A percentile compares a stretch with the other conserved stretches of the same genome.
Evolutionary conservation across 345 rosid genomes (phyloP).

Genomic region (Gossypium stocksii): DNA sequence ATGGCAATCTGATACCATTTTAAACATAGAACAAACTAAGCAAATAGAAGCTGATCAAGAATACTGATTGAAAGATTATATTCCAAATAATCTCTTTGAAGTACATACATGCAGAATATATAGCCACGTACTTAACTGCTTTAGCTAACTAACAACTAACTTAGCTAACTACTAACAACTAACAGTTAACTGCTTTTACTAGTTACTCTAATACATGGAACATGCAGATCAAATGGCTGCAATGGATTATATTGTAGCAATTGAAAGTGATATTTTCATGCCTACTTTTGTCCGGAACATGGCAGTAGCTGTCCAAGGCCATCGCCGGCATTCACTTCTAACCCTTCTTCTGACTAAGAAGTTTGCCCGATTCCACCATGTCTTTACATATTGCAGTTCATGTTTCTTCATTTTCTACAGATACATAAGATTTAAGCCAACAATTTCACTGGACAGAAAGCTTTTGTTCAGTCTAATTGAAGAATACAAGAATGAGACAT

Average conservation of each 20-base stretch:
- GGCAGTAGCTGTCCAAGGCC: constrained; percentile 45
- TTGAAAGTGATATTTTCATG: constrained; percentile 40
- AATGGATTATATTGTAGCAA: constrained; percentile 38
- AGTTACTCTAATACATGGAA: too few species aligned
- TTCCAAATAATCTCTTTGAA: too few species aligned
- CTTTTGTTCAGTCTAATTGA: constrained; percentile 30
- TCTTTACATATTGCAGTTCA: not conserved
- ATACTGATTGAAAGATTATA: too few species aligned
- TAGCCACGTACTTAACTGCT: too few species aligned
- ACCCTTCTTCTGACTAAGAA: not conserved
- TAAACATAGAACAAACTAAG: too few species aligned
- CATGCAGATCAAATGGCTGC: constrained; percentile 47
- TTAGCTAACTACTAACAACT: too few species aligned
- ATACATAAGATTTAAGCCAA: constrained; percentile 32
- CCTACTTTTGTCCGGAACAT: constrained; percentile 34
- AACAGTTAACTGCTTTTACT: too few species aligned
- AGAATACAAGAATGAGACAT: constrained; percentile 20
- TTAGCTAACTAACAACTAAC: too few species aligned
- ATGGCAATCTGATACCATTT: too few species aligned
- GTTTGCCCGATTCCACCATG: not conserved
- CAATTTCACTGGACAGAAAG: constrained; percentile 29
- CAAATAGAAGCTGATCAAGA: too few species aligned
- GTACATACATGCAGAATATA: too few species aligned
- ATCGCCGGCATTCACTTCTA: constrained; percentile 27
- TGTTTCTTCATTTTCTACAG: constrained; percentile 14